Evolutionary conservation across 23 red algal genomes (phyloP).

Genomic region (Agarophyton chilense): DNA sequence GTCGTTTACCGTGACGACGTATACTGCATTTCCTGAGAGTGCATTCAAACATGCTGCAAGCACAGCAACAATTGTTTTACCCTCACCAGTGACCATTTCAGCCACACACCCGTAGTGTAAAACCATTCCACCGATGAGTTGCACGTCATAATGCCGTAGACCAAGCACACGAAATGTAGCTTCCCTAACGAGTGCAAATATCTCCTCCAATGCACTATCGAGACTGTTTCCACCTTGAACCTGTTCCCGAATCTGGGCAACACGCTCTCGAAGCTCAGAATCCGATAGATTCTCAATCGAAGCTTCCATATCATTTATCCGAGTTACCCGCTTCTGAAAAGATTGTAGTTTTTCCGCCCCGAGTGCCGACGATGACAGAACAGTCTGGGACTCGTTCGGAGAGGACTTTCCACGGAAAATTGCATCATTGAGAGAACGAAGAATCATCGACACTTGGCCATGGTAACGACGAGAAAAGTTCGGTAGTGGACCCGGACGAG

Average conservation of each 20-base stretch:
- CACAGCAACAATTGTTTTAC: constrained; percentile 91
- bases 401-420: constrained; percentile 15
- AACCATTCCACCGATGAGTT: constrained; percentile 90
- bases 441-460: constrained; percentile 15
- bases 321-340: constrained; percentile 36
- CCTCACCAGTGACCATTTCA: constrained; percentile 99
- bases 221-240: constrained; percentile 37
- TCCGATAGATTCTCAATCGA: constrained; percentile 55
- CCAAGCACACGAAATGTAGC: constrained; percentile 79
- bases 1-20: constrained; percentile 97
- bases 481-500: background rate
- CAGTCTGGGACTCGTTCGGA: background rate
- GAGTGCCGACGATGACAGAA: background rate
- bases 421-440: constrained; percentile 22
- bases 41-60: constrained; percentile 77
- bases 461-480: background rate
- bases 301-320: constrained; percentile 84
- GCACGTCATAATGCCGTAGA: constrained; percentile 95
- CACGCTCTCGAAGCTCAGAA: constrained; percentile 11
- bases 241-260: constrained; percentile 34
- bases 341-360: constrained; percentile 1
- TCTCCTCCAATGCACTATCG: constrained; percentile 75
- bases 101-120: constrained; percentile 81
- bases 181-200: constrained; percentile 90
- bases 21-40: constrained; percentile 53